Base-by-base conservation (phyloP, 2,329 filamentous ascomycete species). In the Calonectria hawksworthii region DNA sequence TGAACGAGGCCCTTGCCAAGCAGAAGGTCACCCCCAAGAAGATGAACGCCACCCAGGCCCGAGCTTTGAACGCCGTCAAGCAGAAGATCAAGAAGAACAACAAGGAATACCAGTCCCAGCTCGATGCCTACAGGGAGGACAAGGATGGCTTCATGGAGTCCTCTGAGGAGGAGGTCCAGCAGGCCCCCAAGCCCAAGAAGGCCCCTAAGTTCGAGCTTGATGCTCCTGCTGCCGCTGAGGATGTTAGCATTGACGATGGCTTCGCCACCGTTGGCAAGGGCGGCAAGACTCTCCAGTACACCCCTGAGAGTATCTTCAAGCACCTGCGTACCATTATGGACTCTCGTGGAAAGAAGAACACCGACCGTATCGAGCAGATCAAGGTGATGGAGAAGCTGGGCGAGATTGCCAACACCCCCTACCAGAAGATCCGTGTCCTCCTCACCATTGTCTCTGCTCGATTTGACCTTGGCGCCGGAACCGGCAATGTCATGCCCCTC, bases 61-160 rank as follows among this genome's bases (percentile, higher is more conserved):
- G 96, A 87, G 96, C 96, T 83, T 92, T 99, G 83, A 99, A 99
- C 86, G 95, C 96, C 76, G 95, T 99, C 83, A 98, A 98, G 89
- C 97, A 99, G 87, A 96, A 96, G 88, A 95, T 99, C 89, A 96
- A 96, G 92, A 99, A 98, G 92, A 96, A 96, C 88, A 98, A 96
- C 91, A 98, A 98, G 88, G 96, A 99, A 78, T 96, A 96, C 87
- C 92, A 95, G 83, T 89, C 91, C 76, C 95, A 98, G 83, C 94
- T 99, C 82, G 95, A 98, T 80, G 91, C 93, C 77, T 99, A 96
- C 89, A 91, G 94, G 80, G 93, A 92, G 77, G 92, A 98, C 86
- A 95, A 96, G 86, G 95, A 96, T 78, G 93, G 88, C 23, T 99
- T 94, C 87, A 96, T 98, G 94, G 93, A 94, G 85, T 95, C 94